Percentiles rank a stretch among this genome's conserved stretches.
Evolutionary conservation across 371 early-diverging fungal genomes (phyloP).

Genomic region (Capillidium rhysosporum): DNA sequence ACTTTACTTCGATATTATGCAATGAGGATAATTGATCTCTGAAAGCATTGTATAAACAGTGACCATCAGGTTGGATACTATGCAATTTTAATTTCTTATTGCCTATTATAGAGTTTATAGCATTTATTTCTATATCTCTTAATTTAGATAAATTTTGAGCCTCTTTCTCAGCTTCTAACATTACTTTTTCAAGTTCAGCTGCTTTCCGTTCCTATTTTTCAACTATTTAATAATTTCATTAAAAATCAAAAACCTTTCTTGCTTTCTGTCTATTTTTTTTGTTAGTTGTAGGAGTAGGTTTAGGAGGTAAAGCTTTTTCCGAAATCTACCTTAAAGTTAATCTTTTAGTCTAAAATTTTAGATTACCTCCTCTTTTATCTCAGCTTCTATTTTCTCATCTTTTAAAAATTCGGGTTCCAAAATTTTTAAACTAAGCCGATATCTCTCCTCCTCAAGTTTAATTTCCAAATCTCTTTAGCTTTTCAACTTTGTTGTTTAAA

Average conservation of each 20-base stretch:
- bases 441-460: conserved; percentile 4
- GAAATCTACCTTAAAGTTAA: no score
- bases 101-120: neutral
- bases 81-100: neutral
- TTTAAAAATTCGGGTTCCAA: neutral
- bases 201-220: conserved; percentile 1
- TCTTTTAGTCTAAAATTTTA: no score
- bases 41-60: conserved; percentile 3
- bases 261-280: neutral
- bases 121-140: neutral
- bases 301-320: neutral
- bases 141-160: neutral
- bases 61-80: conserved; percentile 3
- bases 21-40: neutral
- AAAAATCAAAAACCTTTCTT: neutral
- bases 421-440: neutral
- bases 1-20: conserved; percentile 1
- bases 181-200: conserved; percentile 3
- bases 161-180: neutral
- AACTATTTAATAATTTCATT: neutral
- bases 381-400: neutral
- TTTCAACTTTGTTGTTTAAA: neutral
- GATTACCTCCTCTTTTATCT: neutral
- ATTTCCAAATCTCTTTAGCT: conserved; percentile 1
- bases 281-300: no score